Percentiles rank a stretch among this genome's conserved stretches.
These are phyloP conservation scores for Lathyrus aphaca DNA, from an alignment of 306 rosid genomes.

Conservation along the genomic window DNA sequence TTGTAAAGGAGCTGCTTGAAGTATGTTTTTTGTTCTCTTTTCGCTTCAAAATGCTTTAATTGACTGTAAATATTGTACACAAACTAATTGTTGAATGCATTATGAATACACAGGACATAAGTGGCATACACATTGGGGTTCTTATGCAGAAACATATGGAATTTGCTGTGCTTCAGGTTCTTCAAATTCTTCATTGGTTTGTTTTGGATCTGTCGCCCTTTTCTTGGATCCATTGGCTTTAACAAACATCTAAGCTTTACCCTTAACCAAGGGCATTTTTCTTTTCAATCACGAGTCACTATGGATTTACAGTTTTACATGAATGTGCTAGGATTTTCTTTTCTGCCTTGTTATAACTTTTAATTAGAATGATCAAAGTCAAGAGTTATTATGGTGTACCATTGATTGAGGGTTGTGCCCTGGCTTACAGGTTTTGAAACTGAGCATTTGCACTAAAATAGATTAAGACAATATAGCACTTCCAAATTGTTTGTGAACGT, in stretches of 20 bases:
- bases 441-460: constrained; percentile 26
- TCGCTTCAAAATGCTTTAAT: constrained; percentile 40
- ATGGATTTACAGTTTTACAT: constrained; percentile 21
- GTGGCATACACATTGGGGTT: constrained; percentile 63
- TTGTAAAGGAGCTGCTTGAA: constrained; percentile 75
- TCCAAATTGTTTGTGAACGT: constrained; percentile 13
- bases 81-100: constrained; percentile 36
- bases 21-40: constrained; percentile 52
- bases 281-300: constrained; percentile 26
- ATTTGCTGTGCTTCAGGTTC: constrained; percentile 86
- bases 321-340: constrained; percentile 13
- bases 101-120: constrained; percentile 63
- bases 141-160: constrained; percentile 86
- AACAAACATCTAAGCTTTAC: constrained; percentile 36
- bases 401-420: constrained; percentile 29
- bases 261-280: constrained; percentile 26
- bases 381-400: constrained; percentile 13
- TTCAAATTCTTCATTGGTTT: constrained; percentile 43
- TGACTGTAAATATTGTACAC: constrained; percentile 33
- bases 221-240: constrained; percentile 37
- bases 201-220: constrained; percentile 39
- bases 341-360: constrained; percentile 23
- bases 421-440: constrained; percentile 31
- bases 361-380: constrained; percentile 29
- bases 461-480: not conserved